phyloP scores from a whole-genome alignment of 2,329 filamentous ascomycete species.

The Aspergillus spinulosporus region DNA sequence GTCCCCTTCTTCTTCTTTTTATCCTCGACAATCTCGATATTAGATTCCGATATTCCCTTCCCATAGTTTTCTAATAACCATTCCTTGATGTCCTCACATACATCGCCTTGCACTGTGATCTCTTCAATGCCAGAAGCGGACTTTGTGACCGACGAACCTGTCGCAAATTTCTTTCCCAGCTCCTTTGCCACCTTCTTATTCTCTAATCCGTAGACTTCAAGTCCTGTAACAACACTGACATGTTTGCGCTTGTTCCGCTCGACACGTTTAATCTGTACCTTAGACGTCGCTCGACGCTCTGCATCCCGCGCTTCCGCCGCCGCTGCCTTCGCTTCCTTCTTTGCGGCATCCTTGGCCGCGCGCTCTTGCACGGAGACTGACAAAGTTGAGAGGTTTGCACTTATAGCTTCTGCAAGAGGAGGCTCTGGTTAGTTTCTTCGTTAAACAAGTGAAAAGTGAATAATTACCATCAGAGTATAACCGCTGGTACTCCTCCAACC shows the following conservation, averaged over 20 bases:
- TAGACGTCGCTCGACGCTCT: constrained; percentile 77
- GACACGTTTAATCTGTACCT: constrained; percentile 90
- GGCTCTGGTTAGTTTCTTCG: neutral
- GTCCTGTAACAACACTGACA: constrained; percentile 85
- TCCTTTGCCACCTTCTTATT: constrained; percentile 97
- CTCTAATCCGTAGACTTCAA: constrained; percentile 88
- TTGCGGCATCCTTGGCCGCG: constrained; percentile 91
- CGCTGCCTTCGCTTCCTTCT: constrained; percentile 94
- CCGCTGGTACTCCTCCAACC: constrained; percentile 70
- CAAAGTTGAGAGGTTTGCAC: constrained; percentile 79
- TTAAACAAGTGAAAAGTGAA: neutral
- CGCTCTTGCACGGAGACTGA: constrained; percentile 91
- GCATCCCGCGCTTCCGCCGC: constrained; percentile 80
- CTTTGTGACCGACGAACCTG: constrained; percentile 89
- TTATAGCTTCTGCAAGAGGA: constrained; percentile 66
- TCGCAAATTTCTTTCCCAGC: constrained; percentile 97
- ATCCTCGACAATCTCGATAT: constrained; percentile 91
- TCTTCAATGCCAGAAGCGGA: constrained; percentile 83
- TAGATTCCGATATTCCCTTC: constrained; percentile 86
- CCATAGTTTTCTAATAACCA: constrained; percentile 82
- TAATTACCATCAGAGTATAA: constrained; percentile 80
- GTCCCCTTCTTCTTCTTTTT: constrained; percentile 78
- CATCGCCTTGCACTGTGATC: constrained; percentile 96
- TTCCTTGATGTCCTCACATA: constrained; percentile 91
- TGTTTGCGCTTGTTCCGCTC: constrained; percentile 98